Evolutionary conservation across 495 filamentous ascomycete genomes (phyloP), one percentile per base, ranked within the genome.

Genomic region (Hyaloscypha finlandica): DNA sequence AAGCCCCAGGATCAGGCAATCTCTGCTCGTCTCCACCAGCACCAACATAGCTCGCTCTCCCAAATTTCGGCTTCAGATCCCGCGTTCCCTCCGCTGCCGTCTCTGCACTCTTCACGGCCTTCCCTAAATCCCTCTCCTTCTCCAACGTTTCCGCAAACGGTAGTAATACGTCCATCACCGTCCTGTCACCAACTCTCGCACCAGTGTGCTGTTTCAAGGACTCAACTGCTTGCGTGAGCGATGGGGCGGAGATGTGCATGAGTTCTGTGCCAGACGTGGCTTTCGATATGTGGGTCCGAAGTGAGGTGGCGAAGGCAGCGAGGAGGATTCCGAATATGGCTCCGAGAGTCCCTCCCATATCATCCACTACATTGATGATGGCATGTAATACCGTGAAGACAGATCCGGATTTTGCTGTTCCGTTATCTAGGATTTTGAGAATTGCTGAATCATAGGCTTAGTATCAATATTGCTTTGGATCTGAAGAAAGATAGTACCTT

Each of bases 241-340:
- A 85, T 81, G 2, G 86, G 84, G 68, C 75, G 61, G 88, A 71
- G 29, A 82, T 83, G 6, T 78, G 73, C 56, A 70, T 63, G 8
- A 66, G 25, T 37, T 59, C 16, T 20, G 20, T 35, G 20, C 55
- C 35, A 20, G 60, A 35, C 2, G 14, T 22, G 48, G 33, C 8
- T 33, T 62, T 63, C 32, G 39, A 14, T 59, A 25, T 61, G 22
- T 63, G 32, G 6, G 55, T 29, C 14, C 67, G 62, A 8, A 69
- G 51, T 53, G 67, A 65, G 32, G 56, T 54, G 4, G 85, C 78
- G 68, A 87, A 78, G 19, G 85, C 81, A 6, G 86, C 85, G 61
- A 88, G 80, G 66, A 88, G 80, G 61, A 89, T 89, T 51, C 80
- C 81, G 19, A 88, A 76, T 31, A 89, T 88, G 4, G 84, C 86